Base-by-base conservation (phyloP, 768 basidiomycete species). In the Galerina sulciceps region DNA sequence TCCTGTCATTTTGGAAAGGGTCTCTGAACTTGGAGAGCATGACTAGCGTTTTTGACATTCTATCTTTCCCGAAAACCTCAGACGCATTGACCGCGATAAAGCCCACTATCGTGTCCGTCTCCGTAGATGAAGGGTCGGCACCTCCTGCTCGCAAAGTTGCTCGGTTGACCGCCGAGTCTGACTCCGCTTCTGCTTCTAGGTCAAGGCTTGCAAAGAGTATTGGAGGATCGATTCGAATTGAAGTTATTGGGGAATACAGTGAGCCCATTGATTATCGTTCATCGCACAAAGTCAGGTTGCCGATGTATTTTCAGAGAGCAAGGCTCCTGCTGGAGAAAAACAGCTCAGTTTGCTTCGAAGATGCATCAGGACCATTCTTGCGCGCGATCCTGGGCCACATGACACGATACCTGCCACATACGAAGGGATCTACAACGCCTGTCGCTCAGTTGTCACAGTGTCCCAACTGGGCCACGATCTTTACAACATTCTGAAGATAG, bases 91-190 rank as follows among this genome's bases (percentile, higher is more conserved):
- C 77, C 8, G 69, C 76, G 34, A 61, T 81, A 18, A 76, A 72
- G 36, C 61, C 79, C 3, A 73, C 79, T 6, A 67, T 76, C 42
- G 53, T 73, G 47, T 76, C 69, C n/a, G 55, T 63, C 26, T 71
- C 42, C 26, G 17, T 60, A 20, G 67, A 78, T 58, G 76, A 79
- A 57, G 80, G 79, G 73, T 81, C 77, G 68, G 82, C 76, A 69
- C 83, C 83, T 73, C 85, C 81, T 76, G 83, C 84, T 62, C 82
- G 81, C 73, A 91, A 92, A 79, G 84, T 83, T 57, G 81, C 87
- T 60, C 86, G 88, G 61, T 76, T 88, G 73, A 82, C 81, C 61
- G 75, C 76, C 65, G 86, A 89, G 78, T 85, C 82, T 73, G 88
- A 90, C 75, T 81, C 86, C 65, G 82, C 82, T 63, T 85, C 86